Conservation (phyloP, 345 rosid genomes). For the Ricinus communis region DNA sequence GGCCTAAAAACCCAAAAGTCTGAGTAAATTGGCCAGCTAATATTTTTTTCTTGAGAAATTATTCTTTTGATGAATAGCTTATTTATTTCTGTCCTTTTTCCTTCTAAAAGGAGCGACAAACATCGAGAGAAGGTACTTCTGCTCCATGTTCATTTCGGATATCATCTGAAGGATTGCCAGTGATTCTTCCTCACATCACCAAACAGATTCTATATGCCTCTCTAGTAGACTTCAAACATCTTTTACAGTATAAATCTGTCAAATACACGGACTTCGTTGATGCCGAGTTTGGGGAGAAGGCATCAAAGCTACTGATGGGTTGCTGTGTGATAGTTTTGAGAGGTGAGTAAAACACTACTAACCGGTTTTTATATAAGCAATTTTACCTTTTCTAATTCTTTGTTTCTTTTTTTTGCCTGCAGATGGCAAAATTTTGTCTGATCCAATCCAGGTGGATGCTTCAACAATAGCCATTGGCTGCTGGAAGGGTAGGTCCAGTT, state of each 20-base stretch:
- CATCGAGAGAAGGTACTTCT: conserved; percentile 73
- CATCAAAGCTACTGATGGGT: conserved; percentile 70
- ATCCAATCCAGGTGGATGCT: conserved; percentile 38
- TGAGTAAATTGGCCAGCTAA: background rate
- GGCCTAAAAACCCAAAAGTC: background rate
- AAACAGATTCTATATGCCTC: conserved; percentile 74
- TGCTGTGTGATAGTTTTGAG: conserved; percentile 72
- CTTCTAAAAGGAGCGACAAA: conserved; percentile 65
- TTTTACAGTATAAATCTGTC: conserved; percentile 70
- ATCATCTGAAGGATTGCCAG: conserved; percentile 91
- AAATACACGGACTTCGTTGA: conserved; percentile 68
- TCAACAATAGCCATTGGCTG: conserved; percentile 84
- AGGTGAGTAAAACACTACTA: conserved; percentile 37
- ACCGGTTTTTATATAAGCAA: background rate
- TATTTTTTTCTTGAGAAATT: background rate
- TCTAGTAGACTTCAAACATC: conserved; percentile 71
- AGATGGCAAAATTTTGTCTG: conserved; percentile 38
- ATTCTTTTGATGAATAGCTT: background rate
- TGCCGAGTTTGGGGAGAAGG: conserved; percentile 64
- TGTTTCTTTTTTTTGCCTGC: conserved; percentile 21
- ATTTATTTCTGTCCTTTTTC: background rate
- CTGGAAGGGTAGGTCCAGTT: conserved; percentile 81
- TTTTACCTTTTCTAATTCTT: background rate
- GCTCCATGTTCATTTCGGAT: conserved; percentile 81
- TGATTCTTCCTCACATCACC: conserved; percentile 82